Base-by-base conservation (phyloP, 257 asterid genomes). In the Ehretia macrophylla region DNA sequence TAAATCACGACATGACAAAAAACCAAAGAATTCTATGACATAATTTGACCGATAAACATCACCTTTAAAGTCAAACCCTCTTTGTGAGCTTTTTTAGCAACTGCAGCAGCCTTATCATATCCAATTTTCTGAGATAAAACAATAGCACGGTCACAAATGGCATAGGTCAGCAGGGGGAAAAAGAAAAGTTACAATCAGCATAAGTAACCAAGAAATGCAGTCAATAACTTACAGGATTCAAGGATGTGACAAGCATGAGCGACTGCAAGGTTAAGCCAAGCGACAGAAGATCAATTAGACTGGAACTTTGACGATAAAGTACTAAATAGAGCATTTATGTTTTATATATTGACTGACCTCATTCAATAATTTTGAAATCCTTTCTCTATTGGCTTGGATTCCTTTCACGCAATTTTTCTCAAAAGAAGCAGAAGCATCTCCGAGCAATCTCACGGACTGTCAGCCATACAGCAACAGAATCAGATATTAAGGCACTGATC, bases 61-160 rank as follows among this genome's bases (percentile, higher is more conserved):
- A 88, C 99, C 99, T 93, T 88, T 75, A 93, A 71, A 58, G 97
- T 88, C 37, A 77, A 62, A 58, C 99, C 97, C 70, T 92, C 97
- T 81, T 88, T 92, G 78, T 92, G 99, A 62, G 99, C 99, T 51
- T 87, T 88, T 83, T 92, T 92, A 81, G 99, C 99, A 55, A 86
- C 97, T 55, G 87, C 79, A 14, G 99, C 99, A 57, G 99, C 97
- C 67, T 86, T 88, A 63, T 93, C 99, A 12, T 86, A 93, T 47
- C 99, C 99, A 46, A 93, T 89, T 93, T 88, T 93, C 99, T 89
- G 75, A 55, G 65, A 71, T 40, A 62, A n/a, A 62, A 56, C 52
- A 78, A 58, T 45, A 62, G 23, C 62, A 16, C 1, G 8, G 47
- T 42, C 53, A 68, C 27, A 55, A 61, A 64, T 35, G 44, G 8